A percentile compares a stretch with the other conserved stretches of the same genome.
These are phyloP conservation scores for Arabidopsis thaliana DNA, from an alignment of 345 rosid species.

Conservation along the genomic window DNA sequence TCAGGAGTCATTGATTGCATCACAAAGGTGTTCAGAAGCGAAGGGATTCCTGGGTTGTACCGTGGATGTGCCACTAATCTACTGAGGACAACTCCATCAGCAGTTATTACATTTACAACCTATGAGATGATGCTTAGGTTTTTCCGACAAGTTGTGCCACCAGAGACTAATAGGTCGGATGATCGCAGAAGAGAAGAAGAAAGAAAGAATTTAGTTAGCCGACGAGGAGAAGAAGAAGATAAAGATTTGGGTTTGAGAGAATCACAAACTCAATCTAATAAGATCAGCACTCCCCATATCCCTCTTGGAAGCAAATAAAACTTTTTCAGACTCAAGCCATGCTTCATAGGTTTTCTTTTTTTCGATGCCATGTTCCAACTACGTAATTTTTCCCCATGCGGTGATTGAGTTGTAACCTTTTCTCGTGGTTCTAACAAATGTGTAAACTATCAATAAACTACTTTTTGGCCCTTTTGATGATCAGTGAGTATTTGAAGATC, in stretches of 20 bases:
- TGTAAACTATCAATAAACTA: slow-evolving; percentile 35
- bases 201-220: slow-evolving; percentile 36
- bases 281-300: slow-evolving; percentile 39
- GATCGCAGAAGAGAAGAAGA: slow-evolving; percentile 30
- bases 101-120: slow-evolving; percentile 81
- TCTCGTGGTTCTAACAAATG: slow-evolving; percentile 31
- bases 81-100: slow-evolving; percentile 84
- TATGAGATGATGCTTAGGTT: slow-evolving; percentile 79
- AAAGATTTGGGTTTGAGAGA: slow-evolving; percentile 39
- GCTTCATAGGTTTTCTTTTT: slow-evolving; percentile 33
- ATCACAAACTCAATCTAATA: slow-evolving; percentile 41
- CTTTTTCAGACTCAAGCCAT: slow-evolving; percentile 14
- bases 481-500: slow-evolving; percentile 9
- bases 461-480: slow-evolving; percentile 11
- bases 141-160: slow-evolving; percentile 50
- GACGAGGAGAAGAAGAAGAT: slow-evolving; percentile 34
- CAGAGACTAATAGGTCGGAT: slow-evolving; percentile 40
- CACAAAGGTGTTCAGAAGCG: slow-evolving; percentile 70
- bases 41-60: slow-evolving; percentile 77
- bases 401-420: slow-evolving; percentile 36
- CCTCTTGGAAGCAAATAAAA: slow-evolving; percentile 46
- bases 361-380: slow-evolving; percentile 22
- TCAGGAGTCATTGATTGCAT: slow-evolving; percentile 76
- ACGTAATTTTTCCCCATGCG: slow-evolving; percentile 27
- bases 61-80: slow-evolving; percentile 87